phyloP scores from a whole-genome alignment of 805 yeast species.

The Cyberlindnera maritima region DNA sequence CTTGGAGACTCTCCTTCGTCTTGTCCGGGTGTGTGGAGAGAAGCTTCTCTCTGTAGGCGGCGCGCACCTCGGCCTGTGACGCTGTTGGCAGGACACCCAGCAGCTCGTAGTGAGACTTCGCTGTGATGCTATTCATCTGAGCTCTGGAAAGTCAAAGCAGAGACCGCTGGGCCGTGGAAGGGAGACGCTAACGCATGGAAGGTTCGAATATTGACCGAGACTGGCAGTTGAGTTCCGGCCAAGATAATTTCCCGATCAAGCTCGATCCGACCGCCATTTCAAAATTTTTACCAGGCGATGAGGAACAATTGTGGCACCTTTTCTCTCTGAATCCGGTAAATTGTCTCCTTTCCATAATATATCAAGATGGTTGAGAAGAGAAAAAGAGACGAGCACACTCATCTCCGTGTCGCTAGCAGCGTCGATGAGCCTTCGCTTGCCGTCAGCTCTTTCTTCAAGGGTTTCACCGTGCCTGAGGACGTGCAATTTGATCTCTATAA shows the following conservation, averaged over 20 bases:
- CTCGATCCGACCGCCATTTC: not conserved
- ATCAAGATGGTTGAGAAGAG: conserved; percentile 26
- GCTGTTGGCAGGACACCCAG: conserved; percentile 49
- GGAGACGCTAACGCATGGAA: not conserved
- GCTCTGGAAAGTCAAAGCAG: not conserved
- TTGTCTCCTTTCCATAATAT: not conserved
- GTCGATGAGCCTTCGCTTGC: conserved; percentile 47
- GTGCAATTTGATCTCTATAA: conserved; percentile 63
- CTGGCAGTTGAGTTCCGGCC: not conserved
- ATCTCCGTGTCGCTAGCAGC: conserved; percentile 35
- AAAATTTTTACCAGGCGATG: conserved; percentile 1
- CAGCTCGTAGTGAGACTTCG: conserved; percentile 49
- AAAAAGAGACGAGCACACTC: conserved; percentile 38
- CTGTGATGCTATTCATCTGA: conserved; percentile 12
- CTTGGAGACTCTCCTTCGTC: conserved; percentile 17
- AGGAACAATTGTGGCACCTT: not conserved
- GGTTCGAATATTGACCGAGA: not conserved
- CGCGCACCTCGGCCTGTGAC: conserved; percentile 42
- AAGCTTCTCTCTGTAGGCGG: conserved; percentile 62
- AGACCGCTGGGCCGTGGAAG: not conserved
- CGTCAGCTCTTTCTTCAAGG: conserved; percentile 78
- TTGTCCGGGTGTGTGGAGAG: conserved; percentile 83
- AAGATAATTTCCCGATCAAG: not conserved
- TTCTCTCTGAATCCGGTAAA: not conserved
- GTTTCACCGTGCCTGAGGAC: conserved; percentile 57